Base-by-base conservation (phyloP, 2,329 filamentous ascomycete genomes). In the Colletotrichum spinosum region DNA sequence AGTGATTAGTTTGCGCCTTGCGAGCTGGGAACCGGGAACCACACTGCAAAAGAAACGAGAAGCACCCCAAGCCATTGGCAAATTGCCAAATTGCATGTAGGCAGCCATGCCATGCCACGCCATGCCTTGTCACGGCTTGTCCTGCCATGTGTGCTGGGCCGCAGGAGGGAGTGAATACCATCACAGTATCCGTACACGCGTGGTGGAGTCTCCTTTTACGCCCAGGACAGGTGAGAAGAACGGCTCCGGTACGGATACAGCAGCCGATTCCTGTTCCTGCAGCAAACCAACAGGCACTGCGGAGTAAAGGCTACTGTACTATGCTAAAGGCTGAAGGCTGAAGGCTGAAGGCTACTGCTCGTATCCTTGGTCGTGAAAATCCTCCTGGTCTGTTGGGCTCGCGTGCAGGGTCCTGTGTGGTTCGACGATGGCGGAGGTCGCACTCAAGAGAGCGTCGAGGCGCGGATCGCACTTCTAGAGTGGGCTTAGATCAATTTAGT, bases 401-500 rank as follows among this genome's bases (percentile, higher is more conserved):
- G 11, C 17, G 25, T 53, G 41, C 46, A 55, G 57, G 51, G 42
- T 41, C 38, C 59, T 42, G 45, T 25, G 13, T 41, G 60, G 54
- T 58, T 46, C 48, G 25, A 46, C 13, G 41, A 59, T 25, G 41
- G 54, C 60, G 55, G 55, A 44, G 38, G 25, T 42, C 33, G 37
- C 45, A 57, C 59, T 57, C 33, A 44, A 50, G 45, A 59, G 3
- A 48, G 60, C 34, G 33, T 15, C 25, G 44, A 17, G 11, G 17
- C 49, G 33, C 55, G 60, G 55, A 54, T 53, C 11, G 12, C 13
- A 59, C 50, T 53, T 48, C 49, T 54, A 8, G 11, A 11, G 34
- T 37, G 7, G 60, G 60, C 25, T 52, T 58, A 65, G 56, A 56
- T 45, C 41, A 44, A 55, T 48, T 55, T 48, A 64, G 49, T 44